Evolutionary conservation across 1,284 basidiomycete genomes (phyloP).

Genomic region (Pholiota adiposa): DNA sequence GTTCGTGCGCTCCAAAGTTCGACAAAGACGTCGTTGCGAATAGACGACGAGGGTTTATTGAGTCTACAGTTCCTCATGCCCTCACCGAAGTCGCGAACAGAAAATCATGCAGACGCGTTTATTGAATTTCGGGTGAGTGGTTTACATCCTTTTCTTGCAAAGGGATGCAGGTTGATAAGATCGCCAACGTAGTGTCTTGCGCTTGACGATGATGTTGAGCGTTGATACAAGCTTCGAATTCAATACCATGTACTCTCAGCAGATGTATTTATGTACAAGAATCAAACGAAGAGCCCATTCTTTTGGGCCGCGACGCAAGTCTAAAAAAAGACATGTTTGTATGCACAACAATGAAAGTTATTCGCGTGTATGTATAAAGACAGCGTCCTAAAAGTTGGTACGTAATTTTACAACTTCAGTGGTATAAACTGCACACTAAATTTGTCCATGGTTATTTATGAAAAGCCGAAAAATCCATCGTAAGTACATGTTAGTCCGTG

Average conservation of each 20-base stretch:
- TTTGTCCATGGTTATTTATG: background rate
- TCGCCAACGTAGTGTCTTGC: background rate
- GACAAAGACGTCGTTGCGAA: slow-evolving; percentile 84
- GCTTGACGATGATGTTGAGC: background rate
- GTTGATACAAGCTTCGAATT: background rate
- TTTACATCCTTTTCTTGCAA: background rate
- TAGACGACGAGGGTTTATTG: slow-evolving; percentile 79
- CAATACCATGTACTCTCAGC: background rate
- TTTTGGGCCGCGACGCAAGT: too few relatives aligned
- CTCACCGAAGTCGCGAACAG: slow-evolving; percentile 46
- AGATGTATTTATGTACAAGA: background rate
- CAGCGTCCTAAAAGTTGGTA: too few relatives aligned
- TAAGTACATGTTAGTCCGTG: background rate
- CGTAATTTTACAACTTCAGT: background rate
- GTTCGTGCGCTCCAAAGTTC: slow-evolving; percentile 78
- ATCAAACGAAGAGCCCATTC: too few relatives aligned
- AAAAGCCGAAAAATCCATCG: background rate
- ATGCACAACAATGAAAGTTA: too few relatives aligned
- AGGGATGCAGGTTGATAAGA: background rate
- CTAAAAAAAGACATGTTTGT: too few relatives aligned
- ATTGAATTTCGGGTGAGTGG: slow-evolving; percentile 81
- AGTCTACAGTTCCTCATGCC: slow-evolving; percentile 90
- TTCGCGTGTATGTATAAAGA: too few relatives aligned
- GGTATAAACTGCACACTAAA: background rate
- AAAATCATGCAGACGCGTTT: slow-evolving; percentile 61